Conservation (phyloP, 495 filamentous ascomycete genomes). For the Hapsidospora chrysogenum region DNA sequence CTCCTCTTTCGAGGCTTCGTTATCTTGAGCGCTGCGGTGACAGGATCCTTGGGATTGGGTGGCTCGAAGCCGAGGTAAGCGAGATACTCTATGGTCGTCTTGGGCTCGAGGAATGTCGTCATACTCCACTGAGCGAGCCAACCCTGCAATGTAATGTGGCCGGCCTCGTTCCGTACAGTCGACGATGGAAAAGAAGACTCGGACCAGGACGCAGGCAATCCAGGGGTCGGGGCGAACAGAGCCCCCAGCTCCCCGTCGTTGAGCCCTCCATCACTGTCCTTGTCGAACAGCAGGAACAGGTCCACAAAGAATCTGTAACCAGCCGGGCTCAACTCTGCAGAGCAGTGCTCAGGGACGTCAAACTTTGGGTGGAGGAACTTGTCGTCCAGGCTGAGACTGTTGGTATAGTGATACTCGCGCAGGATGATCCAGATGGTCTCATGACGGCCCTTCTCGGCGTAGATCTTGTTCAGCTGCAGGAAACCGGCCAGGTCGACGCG, state of each 20-base stretch:
- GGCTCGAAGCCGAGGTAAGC: constrained; percentile 87
- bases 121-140: constrained; percentile 99
- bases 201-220: constrained; percentile 68
- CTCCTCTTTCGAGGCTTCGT: constrained; percentile 80
- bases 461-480: constrained; percentile 80
- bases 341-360: constrained; percentile 78
- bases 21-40: constrained; percentile 71
- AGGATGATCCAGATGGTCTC: constrained; percentile 96
- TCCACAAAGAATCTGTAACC: constrained; percentile 98
- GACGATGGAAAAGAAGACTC: constrained; percentile 81
- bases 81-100: constrained; percentile 85
- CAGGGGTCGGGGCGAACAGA: constrained; percentile 86
- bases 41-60: constrained; percentile 43
- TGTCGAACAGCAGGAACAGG: constrained; percentile 84
- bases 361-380: constrained; percentile 86
- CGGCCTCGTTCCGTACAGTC: constrained; percentile 87
- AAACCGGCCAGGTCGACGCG: constrained; percentile 76
- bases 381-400: constrained; percentile 79
- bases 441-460: constrained; percentile 93
- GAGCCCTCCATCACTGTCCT: constrained; percentile 91
- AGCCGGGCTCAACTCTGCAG: constrained; percentile 83
- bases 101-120: constrained; percentile 93
- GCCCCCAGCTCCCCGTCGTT: constrained; percentile 69
- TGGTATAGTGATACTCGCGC: constrained; percentile 91
- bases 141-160: constrained; percentile 87